Evolutionary conservation across 768 basidiomycete species (phyloP).

Genomic region (Paxillus rubicundulus): DNA sequence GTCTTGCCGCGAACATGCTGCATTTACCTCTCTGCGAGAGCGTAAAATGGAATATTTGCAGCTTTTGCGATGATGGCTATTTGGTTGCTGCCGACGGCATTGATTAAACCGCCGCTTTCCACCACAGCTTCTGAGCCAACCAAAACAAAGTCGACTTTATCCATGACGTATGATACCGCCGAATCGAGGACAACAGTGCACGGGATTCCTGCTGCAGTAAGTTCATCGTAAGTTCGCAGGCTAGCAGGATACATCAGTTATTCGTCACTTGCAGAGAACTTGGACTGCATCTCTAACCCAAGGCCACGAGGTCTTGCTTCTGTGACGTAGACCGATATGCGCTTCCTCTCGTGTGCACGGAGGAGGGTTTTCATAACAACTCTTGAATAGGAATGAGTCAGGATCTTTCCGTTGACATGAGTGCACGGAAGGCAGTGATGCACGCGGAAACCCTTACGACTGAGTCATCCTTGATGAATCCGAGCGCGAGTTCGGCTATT

Average conservation of each 20-base stretch:
- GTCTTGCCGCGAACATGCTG: constrained; percentile 20
- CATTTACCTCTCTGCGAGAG: constrained; percentile 80
- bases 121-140: constrained; percentile 98
- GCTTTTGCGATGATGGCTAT: constrained; percentile 96
- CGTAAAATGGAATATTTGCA: constrained; percentile 94
- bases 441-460: constrained; percentile 51
- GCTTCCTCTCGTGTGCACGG: constrained; percentile 85
- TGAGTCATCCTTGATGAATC: constrained; percentile 94
- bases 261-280: neutral
- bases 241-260: constrained; percentile 39
- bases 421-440: constrained; percentile 10
- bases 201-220: constrained; percentile 89
- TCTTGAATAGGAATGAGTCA: constrained; percentile 95
- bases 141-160: constrained; percentile 90
- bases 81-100: constrained; percentile 93
- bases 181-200: constrained; percentile 94
- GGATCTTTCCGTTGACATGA: constrained; percentile 56
- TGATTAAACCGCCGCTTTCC: constrained; percentile 90
- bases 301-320: constrained; percentile 89
- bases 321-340: constrained; percentile 96
- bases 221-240: constrained; percentile 84
- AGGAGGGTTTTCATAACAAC: constrained; percentile 93
- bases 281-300: constrained; percentile 54
- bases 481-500: constrained; percentile 85
- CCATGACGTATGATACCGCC: constrained; percentile 96